Evolutionary conservation across 371 early-diverging fungal species (phyloP), one percentile per base, ranked within the genome.

Genomic region (Mucor circinelloides): DNA sequence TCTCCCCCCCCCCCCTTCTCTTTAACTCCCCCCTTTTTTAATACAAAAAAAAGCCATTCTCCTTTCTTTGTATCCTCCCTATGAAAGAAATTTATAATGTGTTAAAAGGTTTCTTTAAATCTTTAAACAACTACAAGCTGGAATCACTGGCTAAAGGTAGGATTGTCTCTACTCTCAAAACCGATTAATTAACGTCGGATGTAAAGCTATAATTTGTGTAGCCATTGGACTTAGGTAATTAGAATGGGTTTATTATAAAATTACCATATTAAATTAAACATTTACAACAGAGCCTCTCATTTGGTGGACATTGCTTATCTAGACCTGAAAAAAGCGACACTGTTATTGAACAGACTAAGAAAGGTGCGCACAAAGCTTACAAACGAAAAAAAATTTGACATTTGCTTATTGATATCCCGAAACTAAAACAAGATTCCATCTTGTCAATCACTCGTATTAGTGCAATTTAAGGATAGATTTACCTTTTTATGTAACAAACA

Each of bases 401-500:
- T 28, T 44, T 36, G 36, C 0, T 5, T 31, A 55, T 56, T 58
- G 28, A 46, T 60, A 69, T 58, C 34, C 46, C 52, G 69, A 32
- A 59, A 50, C 13, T 23, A 21, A 36, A 8, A 36, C 10, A 10
- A 67, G 58, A 19, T 58, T 34, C 32, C 71, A 27, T 21, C 6
- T 31, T 55, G 28, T n/a, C 63, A 67, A 31, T 55, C 58, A 21
- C 67, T 82, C 15, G 46, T 70, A 17, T 28, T 79, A 25, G 57
- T 83, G 10, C 80, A 80, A 46, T 80, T 83, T 44, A 71, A 69
- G 60, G 74, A 83, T 70, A 66, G 77, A 38, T 80, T 73, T 59
- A 83, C 77, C 17, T 83, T 83, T 68, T 30, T 83, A 44, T 75
- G 79, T 58, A 72, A 83, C 59, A 70, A 56, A 17, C 23, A 52